These are phyloP conservation scores for Entomortierella chlamydospora DNA, from an alignment of 192 early-diverging fungal genomes.

Conservation along the genomic window DNA sequence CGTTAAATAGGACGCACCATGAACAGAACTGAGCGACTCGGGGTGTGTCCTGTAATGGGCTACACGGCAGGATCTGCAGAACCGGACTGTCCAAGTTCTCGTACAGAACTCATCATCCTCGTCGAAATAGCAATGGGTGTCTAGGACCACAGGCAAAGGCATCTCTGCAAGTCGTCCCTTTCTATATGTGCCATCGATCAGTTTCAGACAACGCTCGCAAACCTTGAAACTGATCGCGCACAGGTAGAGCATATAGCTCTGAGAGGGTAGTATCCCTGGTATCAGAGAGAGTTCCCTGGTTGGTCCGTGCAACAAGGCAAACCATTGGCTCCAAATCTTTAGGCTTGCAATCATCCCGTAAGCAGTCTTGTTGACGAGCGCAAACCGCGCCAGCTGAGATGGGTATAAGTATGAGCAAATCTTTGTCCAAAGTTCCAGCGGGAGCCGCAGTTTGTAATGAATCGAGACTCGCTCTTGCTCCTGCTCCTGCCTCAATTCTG, in stretches of 20 bases:
- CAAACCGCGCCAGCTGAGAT: slow-evolving; percentile 8
- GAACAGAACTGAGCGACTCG: neutral
- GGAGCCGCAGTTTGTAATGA: neutral
- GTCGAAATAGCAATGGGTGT: neutral
- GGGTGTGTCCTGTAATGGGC: neutral
- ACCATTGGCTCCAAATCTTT: slow-evolving; percentile 1
- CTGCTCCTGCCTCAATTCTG: neutral
- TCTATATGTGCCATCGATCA: neutral
- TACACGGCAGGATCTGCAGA: slow-evolving; percentile 6
- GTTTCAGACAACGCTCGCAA: slow-evolving; percentile 10
- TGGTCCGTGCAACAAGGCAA: neutral
- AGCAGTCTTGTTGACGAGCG: slow-evolving; percentile 1
- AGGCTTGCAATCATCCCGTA: neutral
- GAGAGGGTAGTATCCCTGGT: neutral
- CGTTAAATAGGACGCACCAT: neutral
- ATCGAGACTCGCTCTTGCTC: neutral
- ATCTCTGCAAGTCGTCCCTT: slow-evolving; percentile 2
- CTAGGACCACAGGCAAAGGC: slow-evolving; percentile 5
- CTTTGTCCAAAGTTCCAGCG: neutral
- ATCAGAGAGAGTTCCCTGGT: neutral
- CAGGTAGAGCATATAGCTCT: slow-evolving; percentile 12
- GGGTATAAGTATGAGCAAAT: slow-evolving; percentile 20
- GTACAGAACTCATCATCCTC: neutral
- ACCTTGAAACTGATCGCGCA: slow-evolving; percentile 4
- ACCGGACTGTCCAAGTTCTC: neutral